A percentile compares a stretch with the other conserved stretches of the same genome.
Conservation (phyloP, 2,329 filamentous ascomycete genomes). For the Colletotrichum phormii region DNA sequence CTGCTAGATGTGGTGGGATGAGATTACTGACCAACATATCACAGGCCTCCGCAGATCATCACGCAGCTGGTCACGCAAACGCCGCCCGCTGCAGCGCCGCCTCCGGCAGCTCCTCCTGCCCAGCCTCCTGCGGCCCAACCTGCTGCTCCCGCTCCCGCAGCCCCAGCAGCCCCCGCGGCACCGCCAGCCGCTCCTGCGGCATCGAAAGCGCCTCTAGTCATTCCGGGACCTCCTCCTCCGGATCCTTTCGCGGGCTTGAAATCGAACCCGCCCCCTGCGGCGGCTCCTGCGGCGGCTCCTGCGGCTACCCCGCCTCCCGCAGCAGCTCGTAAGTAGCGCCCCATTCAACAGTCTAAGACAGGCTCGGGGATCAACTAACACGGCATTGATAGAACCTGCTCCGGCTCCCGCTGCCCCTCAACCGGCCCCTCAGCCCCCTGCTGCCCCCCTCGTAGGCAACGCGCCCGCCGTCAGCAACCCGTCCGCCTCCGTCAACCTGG, state of each 20-base stretch:
- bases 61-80: conserved; percentile 5
- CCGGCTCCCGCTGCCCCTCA: conserved; percentile 20
- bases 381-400: not conserved
- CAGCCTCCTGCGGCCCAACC: conserved; percentile 7
- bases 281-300: conserved; percentile 2
- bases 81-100: conserved; percentile 32
- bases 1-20: not conserved
- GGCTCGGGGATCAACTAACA: not conserved
- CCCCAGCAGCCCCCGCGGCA: conserved; percentile 19
- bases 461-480: conserved; percentile 37
- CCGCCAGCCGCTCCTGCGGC: conserved; percentile 8
- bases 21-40: not conserved
- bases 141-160: conserved; percentile 13
- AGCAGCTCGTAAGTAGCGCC: conserved; percentile 12
- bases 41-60: conserved; percentile 16
- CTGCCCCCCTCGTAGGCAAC: conserved; percentile 18
- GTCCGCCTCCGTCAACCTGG: conserved; percentile 38
- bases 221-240: not conserved
- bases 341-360: not conserved
- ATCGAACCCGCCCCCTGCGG: conserved; percentile 11
- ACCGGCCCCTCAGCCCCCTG: not conserved
- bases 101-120: not conserved
- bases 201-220: not conserved
- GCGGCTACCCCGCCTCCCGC: conserved; percentile 8
- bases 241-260: conserved; percentile 19